Percentiles rank a stretch among this genome's conserved stretches.
These are phyloP conservation scores for Funneliformis geosporum DNA, from an alignment of 192 early-diverging fungal species.

Conservation along the genomic window DNA sequence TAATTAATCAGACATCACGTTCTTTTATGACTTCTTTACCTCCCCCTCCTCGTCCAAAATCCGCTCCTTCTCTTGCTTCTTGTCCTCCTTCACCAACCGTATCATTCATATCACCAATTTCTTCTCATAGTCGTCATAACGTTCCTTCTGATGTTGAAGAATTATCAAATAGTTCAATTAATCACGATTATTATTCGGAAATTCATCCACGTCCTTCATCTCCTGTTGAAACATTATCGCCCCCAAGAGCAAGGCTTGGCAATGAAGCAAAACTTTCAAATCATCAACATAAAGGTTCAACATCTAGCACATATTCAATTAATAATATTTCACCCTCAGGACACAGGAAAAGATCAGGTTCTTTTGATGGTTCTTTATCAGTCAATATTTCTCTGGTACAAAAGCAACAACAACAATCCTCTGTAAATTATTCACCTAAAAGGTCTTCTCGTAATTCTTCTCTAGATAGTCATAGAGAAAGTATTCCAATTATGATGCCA, in stretches of 20 bases:
- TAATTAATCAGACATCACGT: conserved; percentile 25
- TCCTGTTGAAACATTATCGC: conserved; percentile 26
- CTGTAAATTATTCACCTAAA: not conserved
- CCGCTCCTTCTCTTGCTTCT: not conserved
- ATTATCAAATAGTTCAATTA: not conserved
- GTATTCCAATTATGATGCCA: conserved; percentile 1
- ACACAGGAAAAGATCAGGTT: not conserved
- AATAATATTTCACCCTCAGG: not conserved
- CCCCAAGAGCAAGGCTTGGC: conserved; percentile 13
- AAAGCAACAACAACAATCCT: not conserved
- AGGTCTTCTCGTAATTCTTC: not conserved
- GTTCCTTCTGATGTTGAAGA: not conserved
- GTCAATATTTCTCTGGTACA: not conserved
- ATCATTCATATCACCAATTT: not conserved
- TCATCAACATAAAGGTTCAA: not conserved
- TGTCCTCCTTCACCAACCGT: not conserved
- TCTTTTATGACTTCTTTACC: conserved; percentile 12
- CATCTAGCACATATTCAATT: not conserved
- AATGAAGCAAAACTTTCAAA: not conserved
- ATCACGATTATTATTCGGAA: not conserved
- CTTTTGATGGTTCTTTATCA: not conserved
- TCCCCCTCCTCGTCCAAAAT: conserved; percentile 18
- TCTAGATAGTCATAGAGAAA: not conserved
- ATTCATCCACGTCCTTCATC: conserved; percentile 18
- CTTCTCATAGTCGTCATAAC: not conserved